Percentiles rank a stretch among this genome's conserved stretches.
These are phyloP conservation scores for Beta vulgaris DNA, from an alignment of 148 eudicot species.

Conservation along the genomic window DNA sequence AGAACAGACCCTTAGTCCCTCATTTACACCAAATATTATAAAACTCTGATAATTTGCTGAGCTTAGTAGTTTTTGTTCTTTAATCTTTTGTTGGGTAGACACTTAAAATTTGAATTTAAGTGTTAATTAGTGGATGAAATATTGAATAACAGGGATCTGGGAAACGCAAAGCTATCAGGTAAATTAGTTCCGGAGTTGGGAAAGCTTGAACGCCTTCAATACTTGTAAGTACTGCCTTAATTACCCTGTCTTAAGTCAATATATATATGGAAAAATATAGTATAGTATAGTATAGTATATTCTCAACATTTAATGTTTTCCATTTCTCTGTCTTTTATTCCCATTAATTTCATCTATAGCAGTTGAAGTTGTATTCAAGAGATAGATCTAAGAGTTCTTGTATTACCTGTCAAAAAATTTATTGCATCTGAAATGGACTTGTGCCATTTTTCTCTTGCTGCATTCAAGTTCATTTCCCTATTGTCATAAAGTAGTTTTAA, in stretches of 20 bases:
- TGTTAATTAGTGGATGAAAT: neutral
- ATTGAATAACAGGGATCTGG: conserved; percentile 45
- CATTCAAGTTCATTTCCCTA: conserved; percentile 15
- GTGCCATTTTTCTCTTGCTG: neutral
- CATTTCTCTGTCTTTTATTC: neutral
- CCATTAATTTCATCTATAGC: neutral
- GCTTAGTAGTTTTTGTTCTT: neutral
- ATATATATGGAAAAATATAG: too few species aligned
- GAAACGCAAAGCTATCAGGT: conserved; percentile 81
- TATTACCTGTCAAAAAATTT: neutral
- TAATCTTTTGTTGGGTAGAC: neutral
- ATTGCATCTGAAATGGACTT: conserved; percentile 12
- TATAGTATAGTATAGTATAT: too few species aligned
- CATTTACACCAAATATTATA: too few species aligned
- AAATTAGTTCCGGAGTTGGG: conserved; percentile 77
- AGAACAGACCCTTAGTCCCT: too few species aligned
- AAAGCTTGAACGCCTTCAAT: conserved; percentile 68
- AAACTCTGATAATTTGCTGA: too few species aligned
- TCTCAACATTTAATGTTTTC: neutral
- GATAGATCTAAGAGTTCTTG: conserved; percentile 14
- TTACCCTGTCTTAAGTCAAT: neutral
- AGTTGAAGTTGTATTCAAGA: neutral
- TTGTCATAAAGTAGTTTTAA: neutral
- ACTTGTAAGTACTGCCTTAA: conserved; percentile 47
- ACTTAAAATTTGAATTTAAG: neutral